These are phyloP conservation scores for Maudiozyma pseudohumilis DNA, from an alignment of 805 yeast genomes.

Conservation along the genomic window DNA sequence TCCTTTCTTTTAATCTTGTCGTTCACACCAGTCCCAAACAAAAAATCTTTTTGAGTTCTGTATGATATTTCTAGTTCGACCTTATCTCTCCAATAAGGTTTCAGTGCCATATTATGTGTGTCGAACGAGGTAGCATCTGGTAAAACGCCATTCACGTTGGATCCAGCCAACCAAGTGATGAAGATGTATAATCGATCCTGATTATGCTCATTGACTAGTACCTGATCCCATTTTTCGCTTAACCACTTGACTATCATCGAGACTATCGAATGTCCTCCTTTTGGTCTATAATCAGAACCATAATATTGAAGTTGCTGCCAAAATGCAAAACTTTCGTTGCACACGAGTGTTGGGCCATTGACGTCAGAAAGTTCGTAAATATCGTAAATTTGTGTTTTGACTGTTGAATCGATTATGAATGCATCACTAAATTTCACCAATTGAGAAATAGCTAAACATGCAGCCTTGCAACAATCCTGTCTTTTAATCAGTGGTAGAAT, in stretches of 20 bases:
- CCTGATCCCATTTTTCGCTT: slow-evolving; percentile 35
- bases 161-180: slow-evolving; percentile 36
- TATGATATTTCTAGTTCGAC: slow-evolving; percentile 8
- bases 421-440: slow-evolving; percentile 14
- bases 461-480: slow-evolving; percentile 12
- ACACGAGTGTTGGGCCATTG: slow-evolving; percentile 47
- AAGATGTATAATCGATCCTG: slow-evolving; percentile 27
- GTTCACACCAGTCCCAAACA: slow-evolving; percentile 7
- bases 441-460: slow-evolving; percentile 19
- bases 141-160: background rate
- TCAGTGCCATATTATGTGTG: background rate
- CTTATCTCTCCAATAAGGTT: slow-evolving; percentile 4
- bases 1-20: background rate
- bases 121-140: background rate
- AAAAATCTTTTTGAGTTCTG: slow-evolving; percentile 11
- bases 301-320: slow-evolving; percentile 41
- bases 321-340: slow-evolving; percentile 39
- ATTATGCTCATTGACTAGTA: slow-evolving; percentile 7
- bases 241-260: slow-evolving; percentile 44
- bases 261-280: slow-evolving; percentile 21
- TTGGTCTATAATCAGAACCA: slow-evolving; percentile 29
- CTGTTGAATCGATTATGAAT: slow-evolving; percentile 30
- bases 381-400: slow-evolving; percentile 39
- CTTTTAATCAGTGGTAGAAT: slow-evolving; percentile 30
- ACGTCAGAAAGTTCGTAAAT: slow-evolving; percentile 45